These are phyloP conservation scores for Curvularia lunata DNA, from an alignment of 2,329 filamentous ascomycete genomes.

Conservation along the genomic window DNA sequence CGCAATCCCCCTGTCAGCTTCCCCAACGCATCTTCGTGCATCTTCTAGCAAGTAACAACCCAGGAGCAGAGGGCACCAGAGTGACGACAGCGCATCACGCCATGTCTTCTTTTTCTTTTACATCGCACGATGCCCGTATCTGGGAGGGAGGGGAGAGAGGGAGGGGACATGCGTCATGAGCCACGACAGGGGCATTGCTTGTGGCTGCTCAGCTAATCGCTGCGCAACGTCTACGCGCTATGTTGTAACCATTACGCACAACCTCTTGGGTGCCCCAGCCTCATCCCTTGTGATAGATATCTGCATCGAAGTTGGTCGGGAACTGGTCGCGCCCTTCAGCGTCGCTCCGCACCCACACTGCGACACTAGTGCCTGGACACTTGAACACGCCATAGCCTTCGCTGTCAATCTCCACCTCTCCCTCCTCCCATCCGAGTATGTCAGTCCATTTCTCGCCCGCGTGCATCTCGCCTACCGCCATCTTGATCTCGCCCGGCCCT, in stretches of 20 bases:
- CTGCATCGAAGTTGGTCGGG: conserved; percentile 44
- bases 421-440: conserved; percentile 61
- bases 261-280: conserved; percentile 12
- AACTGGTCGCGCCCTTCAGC: conserved; percentile 56
- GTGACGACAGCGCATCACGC: conserved; percentile 8
- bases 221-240: background rate
- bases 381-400: conserved; percentile 66
- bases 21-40: conserved; percentile 15
- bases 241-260: background rate
- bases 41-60: conserved; percentile 15
- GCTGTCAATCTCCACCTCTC: conserved; percentile 64
- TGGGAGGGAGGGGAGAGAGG: no score
- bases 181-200: background rate
- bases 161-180: background rate
- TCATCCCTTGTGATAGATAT: conserved; percentile 39
- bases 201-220: background rate
- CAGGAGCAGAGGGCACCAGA: background rate
- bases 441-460: conserved; percentile 69
- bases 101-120: background rate
- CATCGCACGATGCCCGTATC: background rate
- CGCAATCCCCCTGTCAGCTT: conserved; percentile 3
- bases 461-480: conserved; percentile 67
- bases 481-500: conserved; percentile 57
- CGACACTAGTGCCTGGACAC: conserved; percentile 57
- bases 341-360: conserved; percentile 66